Conservation (phyloP, 495 filamentous ascomycete genomes). For the Cenococcum geophilum region DNA sequence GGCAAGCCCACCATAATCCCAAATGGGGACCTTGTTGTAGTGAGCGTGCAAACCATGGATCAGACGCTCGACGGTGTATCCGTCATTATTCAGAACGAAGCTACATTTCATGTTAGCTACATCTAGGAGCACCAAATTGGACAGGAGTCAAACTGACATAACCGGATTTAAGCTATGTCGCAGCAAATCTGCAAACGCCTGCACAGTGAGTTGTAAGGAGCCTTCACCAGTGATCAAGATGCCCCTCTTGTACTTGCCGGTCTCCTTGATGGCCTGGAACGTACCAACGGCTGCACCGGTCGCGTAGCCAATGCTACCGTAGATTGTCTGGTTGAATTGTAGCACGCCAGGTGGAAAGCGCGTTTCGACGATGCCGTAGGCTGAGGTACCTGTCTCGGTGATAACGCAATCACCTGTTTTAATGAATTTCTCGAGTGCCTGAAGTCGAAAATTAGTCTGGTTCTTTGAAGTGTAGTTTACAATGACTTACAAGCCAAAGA, state of each 20-base stretch:
- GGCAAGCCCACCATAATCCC: conserved; percentile 16
- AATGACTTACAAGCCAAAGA: conserved; percentile 33
- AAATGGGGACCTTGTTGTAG: conserved; percentile 27
- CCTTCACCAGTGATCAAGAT: conserved; percentile 43
- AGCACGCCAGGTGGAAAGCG: conserved; percentile 30
- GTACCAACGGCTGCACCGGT: conserved; percentile 38
- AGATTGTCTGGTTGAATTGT: conserved; percentile 40
- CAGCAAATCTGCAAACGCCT: conserved; percentile 39
- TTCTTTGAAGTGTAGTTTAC: neutral
- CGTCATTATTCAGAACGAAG: conserved; percentile 33
- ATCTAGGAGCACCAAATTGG: no score
- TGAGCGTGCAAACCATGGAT: conserved; percentile 29
- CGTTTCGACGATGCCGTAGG: conserved; percentile 36
- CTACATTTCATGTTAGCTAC: no score
- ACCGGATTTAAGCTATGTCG: conserved; percentile 36
- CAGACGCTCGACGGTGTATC: conserved; percentile 33
- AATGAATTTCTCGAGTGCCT: conserved; percentile 31
- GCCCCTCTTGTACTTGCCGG: conserved; percentile 35
- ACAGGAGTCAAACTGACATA: no score
- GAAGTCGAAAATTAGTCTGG: no score
- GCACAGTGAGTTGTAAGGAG: conserved; percentile 41
- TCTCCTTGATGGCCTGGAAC: conserved; percentile 50
- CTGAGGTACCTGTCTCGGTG: conserved; percentile 42
- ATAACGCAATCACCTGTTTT: conserved; percentile 46
- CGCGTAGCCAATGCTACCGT: conserved; percentile 43